phyloP scores from a whole-genome alignment of 1,284 basidiomycete species.

The Ustanciosporium gigantosporum region DNA sequence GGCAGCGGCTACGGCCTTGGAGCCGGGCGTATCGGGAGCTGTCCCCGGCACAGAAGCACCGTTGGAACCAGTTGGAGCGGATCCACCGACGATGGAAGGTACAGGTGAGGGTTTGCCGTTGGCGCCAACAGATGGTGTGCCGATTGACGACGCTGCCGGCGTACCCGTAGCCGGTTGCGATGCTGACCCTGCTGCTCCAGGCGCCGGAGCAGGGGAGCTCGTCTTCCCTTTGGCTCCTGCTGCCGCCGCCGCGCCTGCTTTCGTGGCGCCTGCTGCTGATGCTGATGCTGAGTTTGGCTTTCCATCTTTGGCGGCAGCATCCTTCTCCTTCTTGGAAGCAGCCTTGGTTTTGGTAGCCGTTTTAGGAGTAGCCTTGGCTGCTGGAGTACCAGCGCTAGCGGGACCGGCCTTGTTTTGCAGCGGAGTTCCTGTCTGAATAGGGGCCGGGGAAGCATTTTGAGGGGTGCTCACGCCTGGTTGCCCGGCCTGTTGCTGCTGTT shows the following conservation, averaged over 20 bases:
- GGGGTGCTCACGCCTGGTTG: constrained; percentile 2
- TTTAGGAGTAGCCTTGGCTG: constrained; percentile 15
- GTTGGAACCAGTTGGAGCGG: no score
- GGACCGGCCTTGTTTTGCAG: no score
- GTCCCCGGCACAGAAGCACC: background rate
- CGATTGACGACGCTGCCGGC: background rate
- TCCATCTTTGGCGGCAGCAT: constrained; percentile 20
- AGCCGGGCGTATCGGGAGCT: background rate
- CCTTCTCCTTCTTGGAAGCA: constrained; percentile 23
- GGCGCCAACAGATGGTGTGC: background rate
- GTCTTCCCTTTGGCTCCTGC: constrained; percentile 7
- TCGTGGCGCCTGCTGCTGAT: background rate
- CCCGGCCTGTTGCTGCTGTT: constrained; percentile 2
- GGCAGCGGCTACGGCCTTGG: background rate
- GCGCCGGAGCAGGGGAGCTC: background rate
- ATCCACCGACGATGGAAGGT: background rate
- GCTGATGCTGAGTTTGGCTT: no score
- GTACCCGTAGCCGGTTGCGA: constrained; percentile 2
- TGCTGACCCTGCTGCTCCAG: constrained; percentile 3
- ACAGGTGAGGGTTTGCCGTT: background rate
- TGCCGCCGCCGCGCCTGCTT: constrained; percentile 9
- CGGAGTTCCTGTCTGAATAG: constrained; percentile 5
- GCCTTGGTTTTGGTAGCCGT: constrained; percentile 26
- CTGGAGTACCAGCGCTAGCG: background rate
- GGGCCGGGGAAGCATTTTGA: constrained; percentile 13